Evolutionary conservation across 2,329 filamentous ascomycete species (phyloP), one percentile per base, ranked within the genome.

Genomic region (Coniochaeta hoffmannii): DNA sequence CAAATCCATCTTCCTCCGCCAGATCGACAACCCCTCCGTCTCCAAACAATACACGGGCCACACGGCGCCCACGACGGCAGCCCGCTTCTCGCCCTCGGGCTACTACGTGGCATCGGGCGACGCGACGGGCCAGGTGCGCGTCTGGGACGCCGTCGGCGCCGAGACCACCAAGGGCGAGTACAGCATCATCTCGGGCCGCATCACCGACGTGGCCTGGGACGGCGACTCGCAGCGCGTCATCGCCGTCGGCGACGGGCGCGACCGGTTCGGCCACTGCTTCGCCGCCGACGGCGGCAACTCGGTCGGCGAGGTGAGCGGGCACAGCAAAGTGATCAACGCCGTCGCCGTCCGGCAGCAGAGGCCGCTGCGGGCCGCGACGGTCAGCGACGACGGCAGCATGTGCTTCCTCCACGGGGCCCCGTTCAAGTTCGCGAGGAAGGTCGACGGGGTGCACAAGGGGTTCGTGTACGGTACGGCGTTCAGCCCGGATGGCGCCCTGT

Each of bases 131-230:
- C 80, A 83, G 46, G 90, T 99, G 41, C 85, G 89, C 60, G 89
- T 99, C 4, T 99, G 94, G 94, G 93, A 97, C 70, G 85, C 89
- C 12, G 87, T 93, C 55, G 89, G 90, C 63, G 91, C 91, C 49
- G 78, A 80, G 55, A 89, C 87, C 65, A 96, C 90, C 49, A 96
- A 95, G 72, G 90, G 92, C 62, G 93, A 97, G 72, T 97, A 96
- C 73, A 82, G 85, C 67, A 97, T 97, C 72, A 92, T 97, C 66
- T 91, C 89, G 32, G 94, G 94, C 12, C 87, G 90, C 54, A 93
- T 99, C 73, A 96, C 96, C 69, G 94, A 99, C 69, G 84, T 99
- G 61, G 93, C 91, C 1, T 99, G 94, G 92, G 94, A 97, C 66
- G 93, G 92, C 56, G 94, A 99, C 72, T 96, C 89, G 58, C 92